Evolutionary conservation across 192 early-diverging fungal genomes (phyloP).

Genomic region (Mortierella antarctica): DNA sequence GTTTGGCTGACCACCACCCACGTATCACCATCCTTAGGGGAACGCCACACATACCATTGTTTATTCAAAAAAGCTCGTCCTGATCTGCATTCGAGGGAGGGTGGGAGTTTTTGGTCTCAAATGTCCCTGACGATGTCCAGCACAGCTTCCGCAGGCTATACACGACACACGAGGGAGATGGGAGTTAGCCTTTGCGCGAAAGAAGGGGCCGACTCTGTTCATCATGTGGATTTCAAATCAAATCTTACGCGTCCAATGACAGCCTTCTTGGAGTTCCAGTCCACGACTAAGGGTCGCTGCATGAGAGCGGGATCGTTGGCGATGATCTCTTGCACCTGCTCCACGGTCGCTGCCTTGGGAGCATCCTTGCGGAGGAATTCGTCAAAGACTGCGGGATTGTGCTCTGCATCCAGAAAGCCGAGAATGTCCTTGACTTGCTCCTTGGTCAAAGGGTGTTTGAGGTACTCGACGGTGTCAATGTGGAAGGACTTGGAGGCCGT

Average conservation of each 20-base stretch:
- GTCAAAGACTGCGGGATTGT: slow-evolving; percentile 19
- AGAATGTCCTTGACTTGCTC: slow-evolving; percentile 35
- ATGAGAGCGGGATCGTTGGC: slow-evolving; percentile 27
- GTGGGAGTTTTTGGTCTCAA: too few relatives aligned
- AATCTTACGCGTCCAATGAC: slow-evolving; percentile 41
- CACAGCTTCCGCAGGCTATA: slow-evolving; percentile 26
- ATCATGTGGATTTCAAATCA: neutral
- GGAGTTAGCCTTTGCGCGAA: neutral
- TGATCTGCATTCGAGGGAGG: too few relatives aligned
- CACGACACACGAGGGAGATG: too few relatives aligned
- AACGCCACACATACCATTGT: too few relatives aligned
- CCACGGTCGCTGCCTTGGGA: slow-evolving; percentile 17
- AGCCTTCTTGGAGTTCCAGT: slow-evolving; percentile 40
- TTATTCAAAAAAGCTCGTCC: too few relatives aligned
- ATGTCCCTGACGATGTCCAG: slow-evolving; percentile 20
- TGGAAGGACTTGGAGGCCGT: slow-evolving; percentile 5
- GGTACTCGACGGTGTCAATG: slow-evolving; percentile 43
- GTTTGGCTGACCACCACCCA: too few relatives aligned
- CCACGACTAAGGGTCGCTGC: slow-evolving; percentile 41
- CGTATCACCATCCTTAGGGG: too few relatives aligned
- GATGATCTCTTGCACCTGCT: slow-evolving; percentile 25
- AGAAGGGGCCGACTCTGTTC: neutral
- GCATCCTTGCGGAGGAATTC: slow-evolving; percentile 47
- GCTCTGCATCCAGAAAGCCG: slow-evolving; percentile 22
- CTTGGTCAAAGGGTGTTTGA: slow-evolving; percentile 15